Percentiles rank a stretch among this genome's conserved stretches.
Conservation (phyloP, 202 grass and related monocot species). For the Panicum hallii region DNA sequence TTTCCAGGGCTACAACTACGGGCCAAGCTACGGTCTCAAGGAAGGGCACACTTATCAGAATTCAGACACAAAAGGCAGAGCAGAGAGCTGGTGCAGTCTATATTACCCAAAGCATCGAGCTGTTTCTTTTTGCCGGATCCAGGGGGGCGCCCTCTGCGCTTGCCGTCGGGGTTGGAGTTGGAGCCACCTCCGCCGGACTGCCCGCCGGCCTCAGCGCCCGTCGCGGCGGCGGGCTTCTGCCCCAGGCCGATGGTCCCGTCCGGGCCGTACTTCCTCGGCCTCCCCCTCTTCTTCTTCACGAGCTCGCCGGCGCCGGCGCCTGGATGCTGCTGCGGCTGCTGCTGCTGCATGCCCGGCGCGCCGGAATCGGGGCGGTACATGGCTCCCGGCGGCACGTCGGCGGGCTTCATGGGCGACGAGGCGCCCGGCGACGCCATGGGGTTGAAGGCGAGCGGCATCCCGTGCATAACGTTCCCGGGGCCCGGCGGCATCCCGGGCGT, state of each 20-base stretch:
- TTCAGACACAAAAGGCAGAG: constrained; percentile 9
- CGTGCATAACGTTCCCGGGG: constrained; percentile 59
- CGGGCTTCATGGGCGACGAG: constrained; percentile 45
- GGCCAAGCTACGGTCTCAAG: neutral
- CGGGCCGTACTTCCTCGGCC: constrained; percentile 97
- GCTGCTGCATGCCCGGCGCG: constrained; percentile 45
- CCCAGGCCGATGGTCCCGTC: constrained; percentile 67
- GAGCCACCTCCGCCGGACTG: constrained; percentile 48
- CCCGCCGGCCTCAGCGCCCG: constrained; percentile 30
- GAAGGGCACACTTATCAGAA: neutral
- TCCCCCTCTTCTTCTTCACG: constrained; percentile 96
- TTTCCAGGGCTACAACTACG: constrained; percentile 15
- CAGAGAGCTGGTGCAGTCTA: constrained; percentile 16
- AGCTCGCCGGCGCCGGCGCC: constrained; percentile 44
- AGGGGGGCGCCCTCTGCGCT: constrained; percentile 72
- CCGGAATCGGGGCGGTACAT: constrained; percentile 56
- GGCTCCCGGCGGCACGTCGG: constrained; percentile 43
- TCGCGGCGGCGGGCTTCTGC: constrained; percentile 32
- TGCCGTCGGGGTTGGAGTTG: constrained; percentile 64
- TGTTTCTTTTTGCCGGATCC: constrained; percentile 94
- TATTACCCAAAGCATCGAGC: constrained; percentile 87
- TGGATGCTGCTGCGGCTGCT: constrained; percentile 39
- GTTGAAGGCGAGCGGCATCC: constrained; percentile 64
- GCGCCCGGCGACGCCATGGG: constrained; percentile 56
- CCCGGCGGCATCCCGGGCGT: constrained; percentile 39